These are phyloP conservation scores for Entomortierella chlamydospora DNA, from an alignment of 192 early-diverging fungal species.

Conservation along the genomic window DNA sequence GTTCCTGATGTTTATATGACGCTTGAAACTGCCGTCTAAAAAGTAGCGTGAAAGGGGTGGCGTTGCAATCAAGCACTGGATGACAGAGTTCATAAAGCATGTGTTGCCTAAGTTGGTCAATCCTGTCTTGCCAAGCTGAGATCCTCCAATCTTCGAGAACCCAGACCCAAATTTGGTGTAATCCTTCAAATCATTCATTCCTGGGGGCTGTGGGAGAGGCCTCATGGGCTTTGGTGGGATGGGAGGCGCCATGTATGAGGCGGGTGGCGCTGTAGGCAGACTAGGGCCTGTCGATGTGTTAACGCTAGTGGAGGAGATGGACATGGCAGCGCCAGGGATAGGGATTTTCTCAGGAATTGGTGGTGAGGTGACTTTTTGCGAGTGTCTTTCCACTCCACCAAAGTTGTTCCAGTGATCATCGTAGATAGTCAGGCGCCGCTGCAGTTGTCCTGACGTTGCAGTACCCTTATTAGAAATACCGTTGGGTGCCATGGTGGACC, in stretches of 20 bases:
- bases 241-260: conserved; percentile 1
- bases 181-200: conserved; percentile 41
- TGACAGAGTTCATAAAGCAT: conserved; percentile 88
- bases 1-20: conserved; percentile 74
- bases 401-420: conserved; percentile 51
- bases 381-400: conserved; percentile 9
- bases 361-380: conserved; percentile 4
- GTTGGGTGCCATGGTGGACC: neutral
- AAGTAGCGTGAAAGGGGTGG: conserved; percentile 79
- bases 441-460: neutral
- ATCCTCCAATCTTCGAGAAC: conserved; percentile 57
- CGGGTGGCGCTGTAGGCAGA: conserved; percentile 7
- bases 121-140: conserved; percentile 74
- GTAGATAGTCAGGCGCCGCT: conserved; percentile 27
- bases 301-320: neutral
- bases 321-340: conserved; percentile 13
- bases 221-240: conserved; percentile 56
- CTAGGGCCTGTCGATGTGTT: neutral
- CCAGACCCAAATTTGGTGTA: conserved; percentile 47
- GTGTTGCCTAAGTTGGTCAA: conserved; percentile 88
- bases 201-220: conserved; percentile 51
- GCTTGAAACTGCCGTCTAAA: conserved; percentile 70
- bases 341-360: conserved; percentile 37
- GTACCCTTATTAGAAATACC: neutral
- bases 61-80: conserved; percentile 83